Base-by-base conservation (phyloP, 129 eudicot species). In the Pulicaria dysenterica region DNA sequence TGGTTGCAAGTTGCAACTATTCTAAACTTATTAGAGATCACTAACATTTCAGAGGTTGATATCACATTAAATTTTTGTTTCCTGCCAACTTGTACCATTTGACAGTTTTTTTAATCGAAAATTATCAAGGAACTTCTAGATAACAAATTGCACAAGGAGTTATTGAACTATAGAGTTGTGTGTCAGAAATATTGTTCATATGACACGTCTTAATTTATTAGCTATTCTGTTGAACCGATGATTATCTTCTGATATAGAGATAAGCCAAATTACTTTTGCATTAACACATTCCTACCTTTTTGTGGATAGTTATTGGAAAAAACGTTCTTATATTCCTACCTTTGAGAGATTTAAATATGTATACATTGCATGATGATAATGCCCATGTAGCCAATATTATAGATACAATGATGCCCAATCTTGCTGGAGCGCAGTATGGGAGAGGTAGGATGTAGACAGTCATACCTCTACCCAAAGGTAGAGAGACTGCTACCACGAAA, bases 81-180 rank as follows among this genome's bases (percentile, higher is more conserved):
- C 58, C 71, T 54, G 17, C 73, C 48, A 74, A 65, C 57, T 8
- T 54, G 13, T 65, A 75, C 65, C 63, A 51, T 39, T n/a, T 69
- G 19, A 38, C 60, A 49, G 38, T 39, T 38, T 40, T 69, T 40
- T 69, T 7, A 65, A 62, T 17, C 57, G 60, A 60, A 72, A 59
- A 36, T n/a, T 64, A 65, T 75, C 44, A 47, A 31, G 64, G 15
- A 58, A 75, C 47, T 64, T 9, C 3, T 31, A 16, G 24, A 42
- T 9, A 73, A 50, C 50, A 58, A 65, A 47, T 47, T 37, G 69
- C 58, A 62, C 60, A 66, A 37, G 45, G 34, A 12, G 8, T 10
- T 69, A 39, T 51, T 51, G 58, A 37, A 57, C 19, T 58, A 60
- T 36, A 14, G 62, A 24, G 31, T 24, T 24, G 31, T 24, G 31